Conservation (phyloP, 495 filamentous ascomycete species). For the Penicillium turbatum region DNA sequence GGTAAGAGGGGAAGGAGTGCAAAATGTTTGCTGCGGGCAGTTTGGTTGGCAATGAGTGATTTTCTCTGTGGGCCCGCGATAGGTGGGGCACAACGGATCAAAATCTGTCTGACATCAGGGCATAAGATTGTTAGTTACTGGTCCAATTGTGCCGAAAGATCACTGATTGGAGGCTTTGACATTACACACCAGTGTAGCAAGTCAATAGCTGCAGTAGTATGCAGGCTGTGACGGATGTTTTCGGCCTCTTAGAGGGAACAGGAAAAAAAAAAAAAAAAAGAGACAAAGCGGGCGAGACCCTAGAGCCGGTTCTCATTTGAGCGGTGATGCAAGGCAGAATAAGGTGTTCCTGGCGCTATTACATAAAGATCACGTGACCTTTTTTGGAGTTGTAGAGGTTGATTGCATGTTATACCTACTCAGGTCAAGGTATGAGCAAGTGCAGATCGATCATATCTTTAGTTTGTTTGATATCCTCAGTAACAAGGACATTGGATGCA, state of each 20-base stretch:
- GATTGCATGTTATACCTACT: too few relatives aligned
- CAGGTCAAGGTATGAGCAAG: too few relatives aligned
- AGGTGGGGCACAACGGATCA: conserved; percentile 23
- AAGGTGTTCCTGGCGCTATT: conserved; percentile 10
- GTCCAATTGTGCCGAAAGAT: neutral
- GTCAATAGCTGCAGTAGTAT: neutral
- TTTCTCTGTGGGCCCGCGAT: conserved; percentile 31
- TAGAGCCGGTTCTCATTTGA: conserved; percentile 12
- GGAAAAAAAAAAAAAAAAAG: neutral
- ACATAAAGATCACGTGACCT: neutral
- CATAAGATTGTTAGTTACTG: neutral
- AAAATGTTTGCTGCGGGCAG: conserved; percentile 23
- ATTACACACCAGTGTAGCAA: conserved; percentile 6
- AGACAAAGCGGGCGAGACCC: neutral
- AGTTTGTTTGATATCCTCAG: too few relatives aligned
- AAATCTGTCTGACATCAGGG: conserved; percentile 31
- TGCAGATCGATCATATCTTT: too few relatives aligned
- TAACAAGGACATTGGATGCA: too few relatives aligned
- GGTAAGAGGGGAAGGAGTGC: conserved; percentile 10
- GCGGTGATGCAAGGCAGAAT: conserved; percentile 21
- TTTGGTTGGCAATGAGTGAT: conserved; percentile 28
- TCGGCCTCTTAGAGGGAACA: conserved; percentile 4
- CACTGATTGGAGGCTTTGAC: neutral
- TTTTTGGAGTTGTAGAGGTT: too few relatives aligned
- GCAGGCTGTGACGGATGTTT: conserved; percentile 14